These are phyloP conservation scores for Jasminum sambac DNA, from an alignment of 257 asterid genomes.

Conservation along the genomic window DNA sequence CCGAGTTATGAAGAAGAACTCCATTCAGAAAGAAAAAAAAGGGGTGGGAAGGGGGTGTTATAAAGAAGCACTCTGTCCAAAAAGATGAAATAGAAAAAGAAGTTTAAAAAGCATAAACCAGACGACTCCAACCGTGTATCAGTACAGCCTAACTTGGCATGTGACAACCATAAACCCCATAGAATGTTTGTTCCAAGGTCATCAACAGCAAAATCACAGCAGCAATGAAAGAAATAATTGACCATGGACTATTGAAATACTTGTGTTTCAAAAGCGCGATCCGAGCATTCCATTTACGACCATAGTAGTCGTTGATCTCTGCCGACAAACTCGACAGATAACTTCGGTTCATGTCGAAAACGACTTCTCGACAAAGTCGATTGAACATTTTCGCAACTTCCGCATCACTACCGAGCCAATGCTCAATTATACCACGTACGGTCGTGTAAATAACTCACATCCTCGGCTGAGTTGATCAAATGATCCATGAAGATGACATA, in stretches of 20 bases:
- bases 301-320: constrained; percentile 66
- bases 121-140: background rate
- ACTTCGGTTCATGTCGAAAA: constrained; percentile 70
- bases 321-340: constrained; percentile 67
- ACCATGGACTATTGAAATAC: constrained; percentile 83
- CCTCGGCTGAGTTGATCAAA: no score
- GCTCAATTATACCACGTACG: no score
- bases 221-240: constrained; percentile 69
- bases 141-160: constrained; percentile 28
- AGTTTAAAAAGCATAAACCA: background rate
- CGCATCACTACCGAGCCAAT: no score
- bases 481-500: no score
- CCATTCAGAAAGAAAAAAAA: no score
- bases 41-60: no score
- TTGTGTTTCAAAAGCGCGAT: constrained; percentile 62
- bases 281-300: constrained; percentile 87
- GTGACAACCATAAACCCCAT: constrained; percentile 57
- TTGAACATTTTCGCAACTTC: no score
- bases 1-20: no score
- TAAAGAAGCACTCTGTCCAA: background rate
- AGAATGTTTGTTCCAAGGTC: constrained; percentile 72
- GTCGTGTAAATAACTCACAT: no score
- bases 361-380: constrained; percentile 81
- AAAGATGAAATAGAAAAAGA: no score
- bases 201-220: constrained; percentile 59